Percentiles rank a stretch among this genome's conserved stretches.
These are phyloP conservation scores for Suillus americanus DNA, from an alignment of 768 basidiomycete genomes.

Conservation along the genomic window DNA sequence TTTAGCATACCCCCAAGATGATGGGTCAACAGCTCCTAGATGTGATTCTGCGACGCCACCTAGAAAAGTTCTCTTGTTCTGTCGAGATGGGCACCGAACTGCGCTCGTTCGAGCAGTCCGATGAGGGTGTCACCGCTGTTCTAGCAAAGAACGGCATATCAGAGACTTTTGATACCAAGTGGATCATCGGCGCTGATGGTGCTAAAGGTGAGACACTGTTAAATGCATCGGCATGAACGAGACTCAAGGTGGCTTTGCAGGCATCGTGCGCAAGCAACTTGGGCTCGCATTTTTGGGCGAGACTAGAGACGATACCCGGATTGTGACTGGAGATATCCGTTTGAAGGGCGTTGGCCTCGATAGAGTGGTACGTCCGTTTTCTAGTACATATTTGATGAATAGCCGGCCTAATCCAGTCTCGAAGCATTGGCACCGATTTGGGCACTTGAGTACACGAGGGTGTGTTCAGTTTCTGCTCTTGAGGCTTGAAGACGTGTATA, in stretches of 20 bases:
- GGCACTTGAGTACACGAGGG: conserved; percentile 22
- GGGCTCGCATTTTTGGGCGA: conserved; percentile 25
- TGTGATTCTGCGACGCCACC: conserved; percentile 9
- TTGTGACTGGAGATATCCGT: conserved; percentile 35
- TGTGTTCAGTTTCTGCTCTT: background rate
- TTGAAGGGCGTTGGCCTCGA: conserved; percentile 36
- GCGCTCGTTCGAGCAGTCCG: conserved; percentile 31
- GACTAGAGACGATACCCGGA: conserved; percentile 24
- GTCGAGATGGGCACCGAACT: conserved; percentile 40
- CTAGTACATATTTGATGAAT: background rate
- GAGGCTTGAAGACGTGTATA: background rate
- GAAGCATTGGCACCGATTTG: conserved; percentile 51
- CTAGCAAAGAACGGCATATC: conserved; percentile 1
- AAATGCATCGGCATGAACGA: background rate
- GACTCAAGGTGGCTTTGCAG: background rate
- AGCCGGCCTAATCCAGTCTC: background rate
- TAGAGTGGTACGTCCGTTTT: conserved; percentile 31
- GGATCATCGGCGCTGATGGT: conserved; percentile 17
- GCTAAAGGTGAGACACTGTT: conserved; percentile 14
- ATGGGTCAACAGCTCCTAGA: conserved; percentile 28
- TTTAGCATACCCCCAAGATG: background rate
- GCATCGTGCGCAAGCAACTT: conserved; percentile 10
- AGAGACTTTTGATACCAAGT: conserved; percentile 9
- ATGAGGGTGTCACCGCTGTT: conserved; percentile 28
- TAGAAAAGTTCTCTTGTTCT: conserved; percentile 14